phyloP scores from a whole-genome alignment of 805 yeast species.

The Ogataea ganodermae region DNA sequence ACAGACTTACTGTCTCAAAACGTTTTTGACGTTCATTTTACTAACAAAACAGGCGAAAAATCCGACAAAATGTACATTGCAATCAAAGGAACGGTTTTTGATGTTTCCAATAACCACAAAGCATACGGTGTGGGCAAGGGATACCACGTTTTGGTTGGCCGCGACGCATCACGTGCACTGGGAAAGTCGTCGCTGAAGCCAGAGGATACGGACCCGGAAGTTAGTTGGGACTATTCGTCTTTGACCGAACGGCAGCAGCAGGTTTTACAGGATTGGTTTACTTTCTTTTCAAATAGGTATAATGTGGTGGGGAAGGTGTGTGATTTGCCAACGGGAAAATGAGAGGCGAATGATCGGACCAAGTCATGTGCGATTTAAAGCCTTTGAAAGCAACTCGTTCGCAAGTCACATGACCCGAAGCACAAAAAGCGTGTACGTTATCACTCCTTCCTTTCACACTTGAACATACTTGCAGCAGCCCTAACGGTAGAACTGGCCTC shows the following conservation, averaged over 20 bases:
- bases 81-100: conserved; percentile 76
- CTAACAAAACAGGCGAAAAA: conserved; percentile 37
- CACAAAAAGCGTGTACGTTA: too few species aligned
- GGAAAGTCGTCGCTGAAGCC: conserved; percentile 66
- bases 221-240: conserved; percentile 51
- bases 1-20: too few species aligned
- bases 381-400: too few species aligned
- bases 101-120: conserved; percentile 64
- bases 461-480: too few species aligned
- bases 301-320: conserved; percentile 44
- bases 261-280: conserved; percentile 74
- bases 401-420: too few species aligned
- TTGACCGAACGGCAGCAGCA: conserved; percentile 60
- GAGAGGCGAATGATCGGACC: neutral
- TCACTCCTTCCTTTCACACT: too few species aligned
- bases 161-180: conserved; percentile 74
- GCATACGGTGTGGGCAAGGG: conserved; percentile 79
- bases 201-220: conserved; percentile 45
- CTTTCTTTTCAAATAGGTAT: conserved; percentile 58
- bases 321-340: conserved; percentile 26
- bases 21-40: neutral
- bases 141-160: conserved; percentile 72
- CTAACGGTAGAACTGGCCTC: too few species aligned
- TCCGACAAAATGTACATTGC: conserved; percentile 62
- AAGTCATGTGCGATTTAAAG: neutral